Base-by-base conservation (phyloP, 306 rosid genomes). In the Vachellia collinsii region DNA sequence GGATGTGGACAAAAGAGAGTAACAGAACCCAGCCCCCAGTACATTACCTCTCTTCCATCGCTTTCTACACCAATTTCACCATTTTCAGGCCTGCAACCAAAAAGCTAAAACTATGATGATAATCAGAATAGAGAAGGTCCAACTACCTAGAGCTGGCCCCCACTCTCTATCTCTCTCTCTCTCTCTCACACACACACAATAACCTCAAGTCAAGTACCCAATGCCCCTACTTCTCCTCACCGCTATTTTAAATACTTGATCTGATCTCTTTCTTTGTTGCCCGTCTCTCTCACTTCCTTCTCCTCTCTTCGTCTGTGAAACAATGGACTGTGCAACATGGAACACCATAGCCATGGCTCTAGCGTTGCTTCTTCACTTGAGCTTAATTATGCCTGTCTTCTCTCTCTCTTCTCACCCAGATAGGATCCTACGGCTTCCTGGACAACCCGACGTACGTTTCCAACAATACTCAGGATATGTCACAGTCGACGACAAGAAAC, bases 391-490 rank as follows among this genome's bases (percentile, higher is more conserved):
- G 84, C 47, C 79, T 62, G 58, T 80, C 53, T 79, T 56, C 72
- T 82, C 86, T 13, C 78, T 80, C 69, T 79, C 89, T 76, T 78
- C 79, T 76, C 88, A 84, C 44, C 75, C 84, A 72, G 91, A 88
- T 79, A 86, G 81, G 53, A 86, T 92, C 67, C 54, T 44, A 9
- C 71, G 76, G 47, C 89, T 90, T 77, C 92, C 92, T 3, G 94
- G 94, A 73, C 97, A 92, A 80, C 94, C 97, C 79, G 82, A 41
- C 38, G 93, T 87, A 63, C 39, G 61, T 29, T 92, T 90, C 76
- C 83, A 83, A 20, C 97, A 92, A 5, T 92, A 87, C 76, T 90
- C 94, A 34, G 94, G 93, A 34, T 90, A 92, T 74, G 83, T 92
- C 3, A 78, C 87, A 8, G 83, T 90, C 43, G 85, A 87, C 74